A percentile compares a stretch with the other conserved stretches of the same genome.
phyloP scores from a whole-genome alignment of 2,329 filamentous ascomycete species.

The Claviceps sp. region DNA sequence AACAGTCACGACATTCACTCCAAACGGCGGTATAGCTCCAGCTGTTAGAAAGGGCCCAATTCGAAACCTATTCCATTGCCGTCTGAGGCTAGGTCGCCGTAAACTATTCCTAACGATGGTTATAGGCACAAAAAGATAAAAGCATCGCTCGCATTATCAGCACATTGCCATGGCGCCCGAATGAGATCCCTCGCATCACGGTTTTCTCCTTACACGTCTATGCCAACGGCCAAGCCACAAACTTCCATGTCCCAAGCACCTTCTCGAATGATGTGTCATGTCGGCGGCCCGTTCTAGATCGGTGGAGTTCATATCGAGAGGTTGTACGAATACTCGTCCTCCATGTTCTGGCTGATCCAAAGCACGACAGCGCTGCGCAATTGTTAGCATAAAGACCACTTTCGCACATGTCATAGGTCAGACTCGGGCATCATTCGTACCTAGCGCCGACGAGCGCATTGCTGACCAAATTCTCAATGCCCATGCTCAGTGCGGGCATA shows the following conservation, averaged over 20 bases:
- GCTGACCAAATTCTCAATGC: constrained; percentile 51
- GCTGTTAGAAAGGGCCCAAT: not conserved
- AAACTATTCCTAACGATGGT: not conserved
- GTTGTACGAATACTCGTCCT: constrained; percentile 59
- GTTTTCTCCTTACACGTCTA: not conserved
- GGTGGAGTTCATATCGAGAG: constrained; percentile 30
- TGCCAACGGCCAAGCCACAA: not conserved
- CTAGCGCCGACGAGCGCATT: constrained; percentile 50
- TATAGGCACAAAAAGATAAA: not conserved
- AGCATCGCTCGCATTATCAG: not conserved
- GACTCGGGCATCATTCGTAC: constrained; percentile 21
- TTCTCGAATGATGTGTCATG: too few relatives aligned
- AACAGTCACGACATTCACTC: not conserved
- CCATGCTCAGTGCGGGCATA: constrained; percentile 51
- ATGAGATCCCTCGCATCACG: not conserved
- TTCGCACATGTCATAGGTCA: not conserved
- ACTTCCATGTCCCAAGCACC: too few relatives aligned
- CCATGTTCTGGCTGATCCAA: constrained; percentile 60
- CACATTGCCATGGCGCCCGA: not conserved
- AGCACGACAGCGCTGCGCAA: constrained; percentile 43
- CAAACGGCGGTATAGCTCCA: not conserved
- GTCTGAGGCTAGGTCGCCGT: not conserved
- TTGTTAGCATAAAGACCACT: constrained; percentile 7
- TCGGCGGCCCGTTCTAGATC: too few relatives aligned
- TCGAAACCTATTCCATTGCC: not conserved